A percentile compares a stretch with the other conserved stretches of the same genome.
Conservation (phyloP, 768 basidiomycete genomes). For the Porpolomopsis calyptriformis region DNA sequence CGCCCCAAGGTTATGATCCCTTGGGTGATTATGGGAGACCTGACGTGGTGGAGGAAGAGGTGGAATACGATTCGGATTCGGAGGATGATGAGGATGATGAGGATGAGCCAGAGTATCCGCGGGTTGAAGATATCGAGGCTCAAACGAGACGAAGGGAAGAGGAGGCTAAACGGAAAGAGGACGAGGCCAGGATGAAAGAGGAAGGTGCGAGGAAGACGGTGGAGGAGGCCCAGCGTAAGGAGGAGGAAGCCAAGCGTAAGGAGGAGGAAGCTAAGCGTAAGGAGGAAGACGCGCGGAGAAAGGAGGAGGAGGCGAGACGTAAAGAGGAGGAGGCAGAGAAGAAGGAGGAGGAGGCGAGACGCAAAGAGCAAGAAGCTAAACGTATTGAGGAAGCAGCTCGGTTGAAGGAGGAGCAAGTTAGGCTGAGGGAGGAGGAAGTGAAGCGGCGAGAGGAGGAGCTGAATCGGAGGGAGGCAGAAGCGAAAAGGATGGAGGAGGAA, state of each 20-base stretch:
- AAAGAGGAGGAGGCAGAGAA: slow-evolving; percentile 21
- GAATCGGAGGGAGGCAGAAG: slow-evolving; percentile 21
- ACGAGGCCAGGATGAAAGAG: slow-evolving; percentile 13
- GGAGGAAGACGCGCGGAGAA: slow-evolving; percentile 18
- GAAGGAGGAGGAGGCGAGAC: slow-evolving; percentile 13
- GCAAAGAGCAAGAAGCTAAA: slow-evolving; percentile 17
- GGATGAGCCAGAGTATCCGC: neutral
- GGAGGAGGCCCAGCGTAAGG: slow-evolving; percentile 8
- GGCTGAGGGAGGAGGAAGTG: slow-evolving; percentile 18
- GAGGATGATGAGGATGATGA: slow-evolving; percentile 14
- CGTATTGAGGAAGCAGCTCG: slow-evolving; percentile 20
- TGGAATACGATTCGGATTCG: slow-evolving; percentile 13
- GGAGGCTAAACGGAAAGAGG: slow-evolving; percentile 12
- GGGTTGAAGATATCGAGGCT: slow-evolving; percentile 6
- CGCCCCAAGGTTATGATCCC: too few species aligned
- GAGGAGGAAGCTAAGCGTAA: slow-evolving; percentile 15
- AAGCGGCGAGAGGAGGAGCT: slow-evolving; percentile 18
- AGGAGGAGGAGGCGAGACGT: slow-evolving; percentile 18
- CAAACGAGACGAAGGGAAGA: slow-evolving; percentile 13
- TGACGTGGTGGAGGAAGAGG: slow-evolving; percentile 7
- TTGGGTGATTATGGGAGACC: too few species aligned
- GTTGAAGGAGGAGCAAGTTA: slow-evolving; percentile 20
- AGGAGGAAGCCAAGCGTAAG: slow-evolving; percentile 18
- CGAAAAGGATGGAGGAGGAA: slow-evolving; percentile 20
- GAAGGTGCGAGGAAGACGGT: slow-evolving; percentile 14